Percentiles rank a stretch among this genome's conserved stretches.
Conservation (phyloP, 2,329 filamentous ascomycete species). For the Fusarium sp. region DNA sequence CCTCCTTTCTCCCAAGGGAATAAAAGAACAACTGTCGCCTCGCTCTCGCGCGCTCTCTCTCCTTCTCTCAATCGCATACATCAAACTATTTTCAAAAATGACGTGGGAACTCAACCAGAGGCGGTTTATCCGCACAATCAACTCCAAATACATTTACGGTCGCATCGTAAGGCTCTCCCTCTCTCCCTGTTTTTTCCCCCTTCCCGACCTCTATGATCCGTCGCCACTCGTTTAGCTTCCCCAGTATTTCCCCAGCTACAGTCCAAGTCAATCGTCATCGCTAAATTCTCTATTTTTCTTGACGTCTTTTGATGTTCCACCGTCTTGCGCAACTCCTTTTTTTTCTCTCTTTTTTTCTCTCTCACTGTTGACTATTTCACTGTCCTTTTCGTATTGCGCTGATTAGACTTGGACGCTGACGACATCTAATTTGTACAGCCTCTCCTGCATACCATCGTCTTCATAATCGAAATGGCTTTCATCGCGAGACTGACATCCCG, state of each 20-base stretch:
- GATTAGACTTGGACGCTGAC: conserved; percentile 36
- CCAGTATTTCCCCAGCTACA: conserved; percentile 28
- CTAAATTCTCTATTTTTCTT: conserved; percentile 9
- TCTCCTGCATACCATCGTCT: conserved; percentile 83
- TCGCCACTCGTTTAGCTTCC: conserved; percentile 34
- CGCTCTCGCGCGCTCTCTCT: neutral
- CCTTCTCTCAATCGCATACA: conserved; percentile 7
- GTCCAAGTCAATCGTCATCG: conserved; percentile 17
- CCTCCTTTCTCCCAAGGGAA: neutral
- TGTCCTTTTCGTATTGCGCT: conserved; percentile 6
- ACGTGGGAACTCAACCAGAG: conserved; percentile 38
- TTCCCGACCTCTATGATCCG: conserved; percentile 29
- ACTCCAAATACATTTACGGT: conserved; percentile 40
- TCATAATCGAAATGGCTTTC: conserved; percentile 88
- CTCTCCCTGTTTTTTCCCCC: conserved; percentile 19
- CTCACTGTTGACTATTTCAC: neutral
- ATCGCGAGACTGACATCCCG: conserved; percentile 82
- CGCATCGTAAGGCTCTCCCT: conserved; percentile 32
- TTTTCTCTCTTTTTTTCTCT: neutral
- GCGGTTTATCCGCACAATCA: conserved; percentile 37
- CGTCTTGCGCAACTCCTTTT: neutral
- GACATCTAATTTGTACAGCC: conserved; percentile 66
- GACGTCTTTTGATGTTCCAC: conserved; percentile 1
- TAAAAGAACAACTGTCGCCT: conserved; percentile 16
- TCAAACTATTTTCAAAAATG: conserved; percentile 13